phyloP scores from a whole-genome alignment of 1,284 basidiomycete species.

The Pascua guehoae region DNA sequence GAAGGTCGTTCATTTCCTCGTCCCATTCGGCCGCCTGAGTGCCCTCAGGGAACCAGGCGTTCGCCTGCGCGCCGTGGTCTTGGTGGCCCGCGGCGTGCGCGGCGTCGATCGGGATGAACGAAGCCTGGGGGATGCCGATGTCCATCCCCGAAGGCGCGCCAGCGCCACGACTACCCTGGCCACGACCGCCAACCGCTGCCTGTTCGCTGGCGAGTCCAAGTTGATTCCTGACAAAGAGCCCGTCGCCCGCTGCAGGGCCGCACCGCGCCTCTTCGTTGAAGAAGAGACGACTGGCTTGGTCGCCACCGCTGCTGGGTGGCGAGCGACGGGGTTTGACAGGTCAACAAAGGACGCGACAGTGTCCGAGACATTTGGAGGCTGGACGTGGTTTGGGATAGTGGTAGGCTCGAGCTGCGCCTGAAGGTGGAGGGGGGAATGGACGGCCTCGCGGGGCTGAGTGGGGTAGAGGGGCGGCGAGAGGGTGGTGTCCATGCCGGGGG shows the following conservation, averaged over 20 bases:
- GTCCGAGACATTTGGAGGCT: conserved; percentile 10
- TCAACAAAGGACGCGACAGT: conserved; percentile 18
- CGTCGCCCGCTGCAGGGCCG: conserved; percentile 50
- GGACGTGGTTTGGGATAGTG: conserved; percentile 1
- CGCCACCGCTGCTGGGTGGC: conserved; percentile 49
- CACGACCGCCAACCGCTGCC: conserved; percentile 30
- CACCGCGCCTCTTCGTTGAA: conserved; percentile 16
- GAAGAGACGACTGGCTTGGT: conserved; percentile 26
- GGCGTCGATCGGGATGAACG: conserved; percentile 6
- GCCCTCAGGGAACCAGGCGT: conserved; percentile 19
- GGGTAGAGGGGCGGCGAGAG: conserved; percentile 33
- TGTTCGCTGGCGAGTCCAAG: conserved; percentile 27
- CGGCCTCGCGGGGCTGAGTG: conserved; percentile 13
- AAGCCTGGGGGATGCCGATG: conserved; percentile 14
- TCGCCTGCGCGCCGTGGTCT: conserved; percentile 12
- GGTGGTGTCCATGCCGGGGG: conserved; percentile 26
- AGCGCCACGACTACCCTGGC: conserved; percentile 39
- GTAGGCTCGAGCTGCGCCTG: conserved; percentile 15
- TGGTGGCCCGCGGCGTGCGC: conserved; percentile 4
- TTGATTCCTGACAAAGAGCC: conserved; percentile 26
- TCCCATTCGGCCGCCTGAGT: conserved; percentile 21
- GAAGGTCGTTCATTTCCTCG: conserved; percentile 25
- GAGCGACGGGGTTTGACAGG: conserved; percentile 39
- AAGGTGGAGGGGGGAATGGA: conserved; percentile 16
- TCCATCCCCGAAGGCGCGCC: conserved; percentile 39